Percentiles rank a stretch among this genome's conserved stretches.
These are phyloP conservation scores for Cylindrodendrum hubeiense DNA, from an alignment of 2,329 filamentous ascomycete genomes.

Conservation along the genomic window DNA sequence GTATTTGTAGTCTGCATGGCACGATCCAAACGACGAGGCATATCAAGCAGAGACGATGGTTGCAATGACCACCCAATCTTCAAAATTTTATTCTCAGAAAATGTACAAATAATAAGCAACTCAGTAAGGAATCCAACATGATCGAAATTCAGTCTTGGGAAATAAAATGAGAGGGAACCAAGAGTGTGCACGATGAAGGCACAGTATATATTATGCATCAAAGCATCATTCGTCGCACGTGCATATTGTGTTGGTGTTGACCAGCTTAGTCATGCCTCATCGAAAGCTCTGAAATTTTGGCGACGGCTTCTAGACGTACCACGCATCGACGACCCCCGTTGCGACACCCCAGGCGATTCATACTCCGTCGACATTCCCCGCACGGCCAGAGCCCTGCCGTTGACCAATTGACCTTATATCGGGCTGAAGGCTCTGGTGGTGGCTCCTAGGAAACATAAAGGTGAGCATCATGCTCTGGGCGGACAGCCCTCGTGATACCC, in stretches of 20 bases:
- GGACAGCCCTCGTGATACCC: background rate
- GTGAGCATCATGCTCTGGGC: constrained; percentile 22
- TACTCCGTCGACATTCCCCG: constrained; percentile 24
- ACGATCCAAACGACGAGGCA: no score
- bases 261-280: constrained; percentile 37
- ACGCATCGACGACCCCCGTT: constrained; percentile 19
- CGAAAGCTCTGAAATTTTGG: constrained; percentile 40
- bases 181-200: background rate
- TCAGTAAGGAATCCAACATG: background rate
- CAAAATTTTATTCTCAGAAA: no score
- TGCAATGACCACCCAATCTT: no score
- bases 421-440: background rate
- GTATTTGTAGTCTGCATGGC: no score
- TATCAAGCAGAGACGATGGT: no score
- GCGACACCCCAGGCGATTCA: constrained; percentile 20
- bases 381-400: constrained; percentile 12
- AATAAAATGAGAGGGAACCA: background rate
- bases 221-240: constrained; percentile 22
- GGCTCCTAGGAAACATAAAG: constrained; percentile 8
- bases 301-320: constrained; percentile 18
- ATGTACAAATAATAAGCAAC: background rate
- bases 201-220: constrained; percentile 24
- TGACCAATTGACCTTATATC: constrained; percentile 12
- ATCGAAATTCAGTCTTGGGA: background rate
- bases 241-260: background rate